Conservation (phyloP, 192 early-diverging fungal species). For the Rhizoclosmatium globosum region DNA sequence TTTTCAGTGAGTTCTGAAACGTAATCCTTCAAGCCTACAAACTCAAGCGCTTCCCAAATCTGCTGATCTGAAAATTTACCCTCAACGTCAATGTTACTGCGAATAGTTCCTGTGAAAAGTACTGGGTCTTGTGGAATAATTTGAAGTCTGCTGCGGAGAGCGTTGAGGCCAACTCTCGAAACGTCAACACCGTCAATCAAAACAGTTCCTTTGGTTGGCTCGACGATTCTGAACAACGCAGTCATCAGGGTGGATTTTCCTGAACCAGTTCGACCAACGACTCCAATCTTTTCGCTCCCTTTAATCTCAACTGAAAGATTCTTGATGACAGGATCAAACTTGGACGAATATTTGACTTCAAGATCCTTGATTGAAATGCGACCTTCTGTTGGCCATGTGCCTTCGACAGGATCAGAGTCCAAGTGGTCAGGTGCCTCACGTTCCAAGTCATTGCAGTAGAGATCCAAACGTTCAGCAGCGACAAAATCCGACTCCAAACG, state of each 20-base stretch:
- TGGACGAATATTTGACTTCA: conserved; percentile 43
- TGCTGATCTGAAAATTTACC: conserved; percentile 62
- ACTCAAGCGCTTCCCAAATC: conserved; percentile 69
- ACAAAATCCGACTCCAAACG: no score
- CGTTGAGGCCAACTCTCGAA: conserved; percentile 44
- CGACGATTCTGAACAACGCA: conserved; percentile 52
- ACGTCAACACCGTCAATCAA: conserved; percentile 73
- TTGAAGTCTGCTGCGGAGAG: conserved; percentile 47
- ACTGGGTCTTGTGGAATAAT: conserved; percentile 70
- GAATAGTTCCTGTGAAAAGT: conserved; percentile 61
- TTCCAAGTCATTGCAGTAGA: conserved; percentile 50
- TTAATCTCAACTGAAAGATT: no score
- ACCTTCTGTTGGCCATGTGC: conserved; percentile 32
- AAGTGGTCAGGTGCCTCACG: conserved; percentile 36
- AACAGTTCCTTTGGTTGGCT: conserved; percentile 64
- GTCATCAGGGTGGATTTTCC: no score
- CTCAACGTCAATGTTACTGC: conserved; percentile 73
- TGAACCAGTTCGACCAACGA: no score
- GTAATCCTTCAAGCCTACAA: conserved; percentile 48
- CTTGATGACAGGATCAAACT: no score
- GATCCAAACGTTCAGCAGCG: conserved; percentile 55
- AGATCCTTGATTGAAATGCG: conserved; percentile 20
- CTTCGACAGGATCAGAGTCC: conserved; percentile 12
- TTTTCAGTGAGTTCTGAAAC: conserved; percentile 34
- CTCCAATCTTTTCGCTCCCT: no score